Conservation (phyloP, 768 basidiomycete genomes). For the Antrodiella citrinella region DNA sequence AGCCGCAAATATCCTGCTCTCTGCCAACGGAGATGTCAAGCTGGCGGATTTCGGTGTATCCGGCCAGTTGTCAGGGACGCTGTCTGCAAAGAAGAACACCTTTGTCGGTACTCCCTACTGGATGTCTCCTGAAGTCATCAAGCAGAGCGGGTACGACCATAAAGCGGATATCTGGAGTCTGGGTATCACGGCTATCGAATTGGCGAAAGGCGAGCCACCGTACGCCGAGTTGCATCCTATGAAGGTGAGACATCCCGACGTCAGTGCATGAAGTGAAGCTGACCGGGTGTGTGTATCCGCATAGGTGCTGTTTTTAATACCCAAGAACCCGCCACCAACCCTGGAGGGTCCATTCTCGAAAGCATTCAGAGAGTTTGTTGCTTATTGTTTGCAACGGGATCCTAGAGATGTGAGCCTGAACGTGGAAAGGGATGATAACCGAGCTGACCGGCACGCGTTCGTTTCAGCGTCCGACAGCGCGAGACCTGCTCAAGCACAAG, state of each 20-base stretch:
- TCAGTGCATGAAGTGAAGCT: slow-evolving; percentile 10
- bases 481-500: slow-evolving; percentile 92
- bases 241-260: slow-evolving; percentile 62
- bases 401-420: slow-evolving; percentile 67
- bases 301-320: slow-evolving; percentile 94
- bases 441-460: neutral
- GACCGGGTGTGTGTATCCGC: neutral
- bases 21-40: slow-evolving; percentile 91
- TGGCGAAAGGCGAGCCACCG: slow-evolving; percentile 96
- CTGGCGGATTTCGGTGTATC: slow-evolving; percentile 98
- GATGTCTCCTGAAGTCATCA: slow-evolving; percentile 99
- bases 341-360: slow-evolving; percentile 90
- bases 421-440: slow-evolving; percentile 14
- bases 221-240: slow-evolving; percentile 98
- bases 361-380: slow-evolving; percentile 89
- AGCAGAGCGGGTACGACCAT: slow-evolving; percentile 98
- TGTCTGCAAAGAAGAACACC: slow-evolving; percentile 95
- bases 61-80: slow-evolving; percentile 88
- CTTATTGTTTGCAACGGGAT: slow-evolving; percentile 89
- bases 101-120: slow-evolving; percentile 98
- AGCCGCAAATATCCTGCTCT: slow-evolving; percentile 94
- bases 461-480: slow-evolving; percentile 82
- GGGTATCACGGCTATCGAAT: slow-evolving; percentile 94
- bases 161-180: slow-evolving; percentile 99
- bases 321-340: slow-evolving; percentile 91